Base-by-base conservation (phyloP, 441 rosid species). In the Populus tomentosa region DNA sequence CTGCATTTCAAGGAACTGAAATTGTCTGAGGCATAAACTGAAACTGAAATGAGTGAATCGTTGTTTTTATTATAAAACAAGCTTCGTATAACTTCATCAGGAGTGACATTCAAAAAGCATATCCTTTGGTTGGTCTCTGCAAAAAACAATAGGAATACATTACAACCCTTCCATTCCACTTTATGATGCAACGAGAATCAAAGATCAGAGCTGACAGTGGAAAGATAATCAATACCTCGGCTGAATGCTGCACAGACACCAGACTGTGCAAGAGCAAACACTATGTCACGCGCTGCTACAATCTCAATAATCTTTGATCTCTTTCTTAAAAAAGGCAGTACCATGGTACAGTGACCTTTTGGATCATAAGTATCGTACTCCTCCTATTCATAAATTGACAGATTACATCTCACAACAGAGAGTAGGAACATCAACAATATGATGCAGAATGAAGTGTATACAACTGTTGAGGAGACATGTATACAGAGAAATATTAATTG, bases 281-380 rank as follows among this genome's bases (percentile, higher is more conserved):
- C 95, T 59, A 95, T 95, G 82, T 93, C 98, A 14, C 91, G 90
- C 10, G 99, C 98, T 36, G 99, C 98, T 21, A 95, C 99, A 61
- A 95, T 95, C 91, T 95, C 28, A 26, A 26, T 26, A 26, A 26
- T 26, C 28, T 26, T 26, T 26, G 28, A 26, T 26, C 28, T 26
- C 28, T 26, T 26, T 26, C 28, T 26, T 26, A 26, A 26, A 26
- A 26, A 26, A 7, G 98, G 96, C 75, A 95, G 83, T 21, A 90
- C 96, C 42, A 88, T 86, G 6, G 91, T 79, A 77, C 90, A 88
- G 46, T 91, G 98, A 16, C 98, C 99, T 62, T 92, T 95, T 8
- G 98, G 98, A 78, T 95, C 98, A 82, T 95, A 95, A 16, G 99
- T 93, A 79, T 95, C 99, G 23, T 95, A 95, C 80, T 95, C 96